Base-by-base conservation (phyloP, 2,329 filamentous ascomycete species). In the Cladosporium sp. region DNA sequence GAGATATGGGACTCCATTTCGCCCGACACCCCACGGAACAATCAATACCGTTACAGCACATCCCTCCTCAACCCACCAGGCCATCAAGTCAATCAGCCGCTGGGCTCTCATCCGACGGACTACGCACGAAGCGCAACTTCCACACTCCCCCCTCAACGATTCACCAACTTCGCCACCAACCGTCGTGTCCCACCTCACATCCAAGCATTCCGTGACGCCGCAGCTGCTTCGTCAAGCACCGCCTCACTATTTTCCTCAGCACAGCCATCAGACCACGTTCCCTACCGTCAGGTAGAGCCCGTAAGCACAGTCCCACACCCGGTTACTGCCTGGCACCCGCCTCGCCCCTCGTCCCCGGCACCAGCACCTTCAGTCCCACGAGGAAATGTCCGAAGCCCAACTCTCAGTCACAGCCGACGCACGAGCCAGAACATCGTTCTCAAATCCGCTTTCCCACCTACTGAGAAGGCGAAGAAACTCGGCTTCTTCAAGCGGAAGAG, bases 311-410 rank as follows among this genome's bases (percentile, higher is more conserved):
- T 71, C 1, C 70, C 71, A 2, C 75, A 77, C 61, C 74, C 75
- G 1, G 68, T 77, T 58, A 76, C 72, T 5, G 74, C 69, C 2
- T 77, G 75, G 75, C 72, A 73, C 67, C 75, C 75, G 7, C 75
- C 75, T 3, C 74, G 74, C 1, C 58, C 72, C 8, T 58, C 62
- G 2, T 54, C 51, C 8, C 51, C 51, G 3, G 51, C 54, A 5
- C 63, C 57, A 30, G 58, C 49, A 25, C 56, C 59, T 10, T 46
- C 57, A 0, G 34, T 63, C 11, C 60, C 60, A 2, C 60, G 60
- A 11, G 56, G 34, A 21, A 32, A 32, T 4, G 32, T 54, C 1
- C 18, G 36, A 25, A 63, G 48, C 21, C 60, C 60, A 5, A 54
- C 16, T 34, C 16, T 11, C 13, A 26, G 34, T 16, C 60, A 63